Percentiles rank a stretch among this genome's conserved stretches.
phyloP scores from a whole-genome alignment of 495 filamentous ascomycete genomes.

The Lophium mytilinum region DNA sequence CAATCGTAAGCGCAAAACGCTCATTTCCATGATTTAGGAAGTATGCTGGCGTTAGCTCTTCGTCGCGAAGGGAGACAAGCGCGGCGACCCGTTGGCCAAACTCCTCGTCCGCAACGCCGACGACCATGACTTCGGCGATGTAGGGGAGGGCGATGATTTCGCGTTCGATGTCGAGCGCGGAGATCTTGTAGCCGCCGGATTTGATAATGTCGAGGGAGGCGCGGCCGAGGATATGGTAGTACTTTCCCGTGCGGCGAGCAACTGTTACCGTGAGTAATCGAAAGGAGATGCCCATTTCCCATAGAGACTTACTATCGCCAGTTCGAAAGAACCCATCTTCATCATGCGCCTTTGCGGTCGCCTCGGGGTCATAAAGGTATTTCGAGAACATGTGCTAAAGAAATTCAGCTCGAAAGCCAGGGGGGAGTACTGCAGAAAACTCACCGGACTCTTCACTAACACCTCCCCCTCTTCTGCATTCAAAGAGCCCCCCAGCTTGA shows the following conservation, averaged over 20 bases:
- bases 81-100: constrained; percentile 46
- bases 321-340: constrained; percentile 42
- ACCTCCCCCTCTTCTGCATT: constrained; percentile 36
- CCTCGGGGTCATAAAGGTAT: constrained; percentile 38
- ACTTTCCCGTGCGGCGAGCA: constrained; percentile 37
- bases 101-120: constrained; percentile 40
- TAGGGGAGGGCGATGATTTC: constrained; percentile 36
- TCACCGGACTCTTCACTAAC: constrained; percentile 37
- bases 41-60: constrained; percentile 16
- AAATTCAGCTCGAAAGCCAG: background rate
- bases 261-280: constrained; percentile 3
- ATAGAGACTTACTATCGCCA: constrained; percentile 31
- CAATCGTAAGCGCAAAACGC: constrained; percentile 32
- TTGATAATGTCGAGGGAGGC: constrained; percentile 42
- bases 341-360: constrained; percentile 35
- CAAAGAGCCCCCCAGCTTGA: constrained; percentile 20
- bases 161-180: constrained; percentile 40
- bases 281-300: no score
- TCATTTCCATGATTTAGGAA: constrained; percentile 4
- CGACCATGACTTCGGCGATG: constrained; percentile 39
- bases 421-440: background rate
- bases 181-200: constrained; percentile 42
- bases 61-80: constrained; percentile 34
- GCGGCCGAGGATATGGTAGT: constrained; percentile 44
- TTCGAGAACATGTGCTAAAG: constrained; percentile 36